These are phyloP conservation scores for Brettanomyces naardenensis DNA, from an alignment of 805 yeast species.

Conservation along the genomic window DNA sequence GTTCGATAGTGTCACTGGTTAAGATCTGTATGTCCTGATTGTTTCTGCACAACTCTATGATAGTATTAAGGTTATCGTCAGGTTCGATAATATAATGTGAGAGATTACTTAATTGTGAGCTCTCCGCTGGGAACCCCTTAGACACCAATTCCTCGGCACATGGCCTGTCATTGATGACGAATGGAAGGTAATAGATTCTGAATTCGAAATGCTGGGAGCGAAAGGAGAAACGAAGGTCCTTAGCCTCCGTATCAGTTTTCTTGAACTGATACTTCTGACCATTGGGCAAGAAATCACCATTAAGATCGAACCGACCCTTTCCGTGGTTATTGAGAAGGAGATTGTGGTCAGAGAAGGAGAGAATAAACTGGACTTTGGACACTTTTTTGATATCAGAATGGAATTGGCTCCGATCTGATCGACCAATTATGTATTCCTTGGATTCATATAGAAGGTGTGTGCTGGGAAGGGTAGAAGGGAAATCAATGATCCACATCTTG, in stretches of 20 bases:
- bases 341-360: not conserved
- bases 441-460: constrained; percentile 2
- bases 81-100: constrained; percentile 2
- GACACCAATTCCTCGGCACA: not conserved
- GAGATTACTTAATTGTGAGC: not conserved
- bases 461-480: not conserved
- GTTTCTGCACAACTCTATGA: not conserved
- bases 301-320: constrained; percentile 4
- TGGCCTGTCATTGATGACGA: constrained; percentile 1
- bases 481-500: constrained; percentile 6
- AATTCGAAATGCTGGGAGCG: constrained; percentile 1
- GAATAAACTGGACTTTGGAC: constrained; percentile 3
- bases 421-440: not conserved
- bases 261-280: constrained; percentile 1
- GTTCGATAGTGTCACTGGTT: not conserved
- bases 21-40: not conserved
- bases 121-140: constrained; percentile 1
- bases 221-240: constrained; percentile 1
- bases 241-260: not conserved
- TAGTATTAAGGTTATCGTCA: constrained; percentile 1
- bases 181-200: not conserved
- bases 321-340: constrained; percentile 1
- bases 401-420: not conserved
- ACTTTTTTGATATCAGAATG: constrained; percentile 2
- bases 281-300: constrained; percentile 2